These are phyloP conservation scores for Cylindrotheca closterium DNA, from an alignment of 108 stramenopile species.

Conservation along the genomic window DNA sequence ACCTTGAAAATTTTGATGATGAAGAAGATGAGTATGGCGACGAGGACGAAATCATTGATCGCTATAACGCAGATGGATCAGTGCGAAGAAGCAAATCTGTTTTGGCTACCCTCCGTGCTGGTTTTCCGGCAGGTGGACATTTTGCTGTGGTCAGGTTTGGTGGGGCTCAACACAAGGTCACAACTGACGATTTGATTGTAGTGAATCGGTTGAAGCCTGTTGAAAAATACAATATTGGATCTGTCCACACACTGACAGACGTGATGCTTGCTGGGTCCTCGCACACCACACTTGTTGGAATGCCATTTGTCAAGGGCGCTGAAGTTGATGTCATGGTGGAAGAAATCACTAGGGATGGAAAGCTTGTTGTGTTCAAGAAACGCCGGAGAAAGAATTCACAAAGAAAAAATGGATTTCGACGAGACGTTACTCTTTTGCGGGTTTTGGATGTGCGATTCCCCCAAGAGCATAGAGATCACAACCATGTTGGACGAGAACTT, in stretches of 20 bases:
- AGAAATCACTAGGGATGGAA: constrained; percentile 87
- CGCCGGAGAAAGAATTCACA: constrained; percentile 87
- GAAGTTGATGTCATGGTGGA: constrained; percentile 87
- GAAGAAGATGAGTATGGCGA: constrained; percentile 43
- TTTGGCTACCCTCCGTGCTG: constrained; percentile 56
- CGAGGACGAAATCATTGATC: constrained; percentile 1
- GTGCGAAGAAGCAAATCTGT: constrained; percentile 55
- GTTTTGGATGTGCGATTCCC: constrained; percentile 83
- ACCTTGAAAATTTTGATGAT: constrained; percentile 36
- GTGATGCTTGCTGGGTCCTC: constrained; percentile 70
- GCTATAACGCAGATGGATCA: constrained; percentile 63
- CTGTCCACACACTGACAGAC: constrained; percentile 68
- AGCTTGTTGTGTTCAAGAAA: constrained; percentile 88
- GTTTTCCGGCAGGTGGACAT: constrained; percentile 72
- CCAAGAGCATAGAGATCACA: constrained; percentile 37
- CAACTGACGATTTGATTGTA: constrained; percentile 77
- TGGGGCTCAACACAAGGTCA: constrained; percentile 86
- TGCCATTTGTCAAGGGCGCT: constrained; percentile 72
- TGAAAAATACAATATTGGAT: constrained; percentile 61
- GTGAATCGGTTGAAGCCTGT: constrained; percentile 76
- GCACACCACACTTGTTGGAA: constrained; percentile 73
- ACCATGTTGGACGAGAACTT: constrained; percentile 34
- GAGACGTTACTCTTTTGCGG: constrained; percentile 80
- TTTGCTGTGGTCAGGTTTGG: constrained; percentile 76
- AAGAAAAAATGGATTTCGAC: constrained; percentile 79